A percentile compares a stretch with the other conserved stretches of the same genome.
Evolutionary conservation across 1,284 basidiomycete genomes (phyloP).

Genomic region (Austroboletus niveus): DNA sequence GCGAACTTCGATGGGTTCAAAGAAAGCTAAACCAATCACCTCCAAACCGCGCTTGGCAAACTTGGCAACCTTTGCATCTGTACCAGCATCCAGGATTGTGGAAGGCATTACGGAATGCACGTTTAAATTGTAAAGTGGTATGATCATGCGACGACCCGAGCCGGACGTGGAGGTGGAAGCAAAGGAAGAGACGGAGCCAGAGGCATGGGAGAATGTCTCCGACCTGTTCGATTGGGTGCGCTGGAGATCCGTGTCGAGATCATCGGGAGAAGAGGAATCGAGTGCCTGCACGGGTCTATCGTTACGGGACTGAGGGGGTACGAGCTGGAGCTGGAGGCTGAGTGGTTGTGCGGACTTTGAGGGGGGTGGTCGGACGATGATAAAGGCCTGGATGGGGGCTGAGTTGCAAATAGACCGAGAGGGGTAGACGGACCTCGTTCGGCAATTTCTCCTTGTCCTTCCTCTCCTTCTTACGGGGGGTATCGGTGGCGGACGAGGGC

Average conservation of each 20-base stretch:
- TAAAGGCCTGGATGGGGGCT: conserved; percentile 62
- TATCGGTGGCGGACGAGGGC: conserved; percentile 16
- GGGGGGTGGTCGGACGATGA: conserved; percentile 83
- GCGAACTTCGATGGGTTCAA: conserved; percentile 86
- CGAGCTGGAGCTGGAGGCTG: conserved; percentile 92
- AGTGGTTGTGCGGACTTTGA: conserved; percentile 83
- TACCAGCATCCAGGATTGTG: conserved; percentile 88
- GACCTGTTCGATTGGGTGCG: conserved; percentile 44
- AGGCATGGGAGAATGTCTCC: conserved; percentile 37
- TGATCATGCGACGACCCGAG: conserved; percentile 69
- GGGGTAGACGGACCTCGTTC: conserved; percentile 49
- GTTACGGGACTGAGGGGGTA: conserved; percentile 59
- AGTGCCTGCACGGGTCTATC: conserved; percentile 39
- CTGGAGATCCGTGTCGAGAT: conserved; percentile 24
- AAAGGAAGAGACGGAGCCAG: conserved; percentile 55
- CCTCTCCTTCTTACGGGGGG: conserved; percentile 35
- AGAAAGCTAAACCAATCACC: conserved; percentile 69
- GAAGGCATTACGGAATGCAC: conserved; percentile 93
- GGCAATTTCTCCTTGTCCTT: conserved; percentile 41
- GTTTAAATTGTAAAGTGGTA: conserved; percentile 91
- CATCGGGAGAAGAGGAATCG: conserved; percentile 28
- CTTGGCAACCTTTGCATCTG: conserved; percentile 91
- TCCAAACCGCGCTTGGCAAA: conserved; percentile 86
- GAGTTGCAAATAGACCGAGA: not conserved
- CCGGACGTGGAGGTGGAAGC: conserved; percentile 48